These are phyloP conservation scores for Colletotrichum caudatum DNA, from an alignment of 2,329 filamentous ascomycete genomes.

Conservation along the genomic window DNA sequence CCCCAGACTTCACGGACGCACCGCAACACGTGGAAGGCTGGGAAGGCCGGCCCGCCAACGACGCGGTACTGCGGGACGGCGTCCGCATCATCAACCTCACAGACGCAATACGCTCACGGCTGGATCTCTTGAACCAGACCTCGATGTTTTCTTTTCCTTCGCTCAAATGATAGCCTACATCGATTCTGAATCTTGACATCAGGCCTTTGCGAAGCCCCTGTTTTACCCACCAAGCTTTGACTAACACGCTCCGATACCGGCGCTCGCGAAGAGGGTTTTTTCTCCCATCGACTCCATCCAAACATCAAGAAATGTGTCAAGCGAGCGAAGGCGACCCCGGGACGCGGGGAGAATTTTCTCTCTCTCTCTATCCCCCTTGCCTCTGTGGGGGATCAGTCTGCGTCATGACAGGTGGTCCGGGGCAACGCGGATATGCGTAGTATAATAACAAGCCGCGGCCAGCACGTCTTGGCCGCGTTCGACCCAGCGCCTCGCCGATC, in stretches of 20 bases:
- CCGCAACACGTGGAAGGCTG: not conserved
- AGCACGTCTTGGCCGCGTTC: too few relatives aligned
- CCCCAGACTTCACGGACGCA: slow-evolving; percentile 2
- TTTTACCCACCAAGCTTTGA: not conserved
- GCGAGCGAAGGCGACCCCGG: not conserved
- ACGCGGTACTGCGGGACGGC: not conserved
- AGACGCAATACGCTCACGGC: not conserved
- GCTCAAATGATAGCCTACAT: too few relatives aligned
- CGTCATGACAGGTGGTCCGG: not conserved
- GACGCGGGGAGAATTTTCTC: not conserved
- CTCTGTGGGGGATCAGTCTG: not conserved
- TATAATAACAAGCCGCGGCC: slow-evolving; percentile 1
- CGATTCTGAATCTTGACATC: not conserved
- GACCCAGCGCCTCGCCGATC: not conserved
- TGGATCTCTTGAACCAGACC: not conserved
- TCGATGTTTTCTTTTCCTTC: not conserved
- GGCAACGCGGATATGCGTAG: not conserved
- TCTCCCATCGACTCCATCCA: slow-evolving; percentile 6
- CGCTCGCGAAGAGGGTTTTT: not conserved
- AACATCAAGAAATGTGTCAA: not conserved
- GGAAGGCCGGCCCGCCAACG: not conserved
- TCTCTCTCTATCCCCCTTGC: not conserved
- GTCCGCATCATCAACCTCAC: not conserved
- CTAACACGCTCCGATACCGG: slow-evolving; percentile 12
- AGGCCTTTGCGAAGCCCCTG: not conserved